A percentile compares a stretch with the other conserved stretches of the same genome.
These are phyloP conservation scores for Monilinia aucupariae DNA, from an alignment of 2,329 filamentous ascomycete genomes.

Conservation along the genomic window DNA sequence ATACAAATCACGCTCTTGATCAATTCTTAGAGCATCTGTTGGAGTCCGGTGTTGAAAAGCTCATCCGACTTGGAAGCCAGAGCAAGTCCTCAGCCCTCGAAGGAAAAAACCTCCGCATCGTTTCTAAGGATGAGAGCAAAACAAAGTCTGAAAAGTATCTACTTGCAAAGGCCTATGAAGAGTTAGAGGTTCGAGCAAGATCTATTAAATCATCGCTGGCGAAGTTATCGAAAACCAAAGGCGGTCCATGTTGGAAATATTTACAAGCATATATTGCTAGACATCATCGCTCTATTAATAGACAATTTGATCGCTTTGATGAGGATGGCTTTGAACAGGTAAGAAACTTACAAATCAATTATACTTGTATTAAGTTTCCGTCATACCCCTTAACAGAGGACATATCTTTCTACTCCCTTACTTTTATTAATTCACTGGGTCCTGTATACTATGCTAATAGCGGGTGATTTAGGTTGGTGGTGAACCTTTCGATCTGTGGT, in stretches of 20 bases:
- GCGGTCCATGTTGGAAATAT: no score
- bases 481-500: slow-evolving; percentile 25
- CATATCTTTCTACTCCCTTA: neutral
- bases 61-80: slow-evolving; percentile 44
- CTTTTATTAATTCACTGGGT: no score
- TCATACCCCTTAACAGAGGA: no score
- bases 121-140: slow-evolving; percentile 21
- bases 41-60: slow-evolving; percentile 38
- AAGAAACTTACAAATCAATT: no score
- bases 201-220: no score
- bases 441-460: no score
- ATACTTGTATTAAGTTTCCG: no score
- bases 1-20: slow-evolving; percentile 34
- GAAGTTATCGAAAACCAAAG: no score
- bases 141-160: slow-evolving; percentile 22
- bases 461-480: neutral
- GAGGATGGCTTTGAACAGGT: slow-evolving; percentile 25
- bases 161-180: no score
- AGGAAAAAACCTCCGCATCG: slow-evolving; percentile 26
- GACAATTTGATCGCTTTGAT: slow-evolving; percentile 23
- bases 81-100: slow-evolving; percentile 26
- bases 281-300: no score
- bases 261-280: no score
- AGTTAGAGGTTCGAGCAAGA: no score
- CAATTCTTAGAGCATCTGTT: slow-evolving; percentile 47